Base-by-base conservation (phyloP, 2,329 filamentous ascomycete species). In the Colletotrichum liriopes region DNA sequence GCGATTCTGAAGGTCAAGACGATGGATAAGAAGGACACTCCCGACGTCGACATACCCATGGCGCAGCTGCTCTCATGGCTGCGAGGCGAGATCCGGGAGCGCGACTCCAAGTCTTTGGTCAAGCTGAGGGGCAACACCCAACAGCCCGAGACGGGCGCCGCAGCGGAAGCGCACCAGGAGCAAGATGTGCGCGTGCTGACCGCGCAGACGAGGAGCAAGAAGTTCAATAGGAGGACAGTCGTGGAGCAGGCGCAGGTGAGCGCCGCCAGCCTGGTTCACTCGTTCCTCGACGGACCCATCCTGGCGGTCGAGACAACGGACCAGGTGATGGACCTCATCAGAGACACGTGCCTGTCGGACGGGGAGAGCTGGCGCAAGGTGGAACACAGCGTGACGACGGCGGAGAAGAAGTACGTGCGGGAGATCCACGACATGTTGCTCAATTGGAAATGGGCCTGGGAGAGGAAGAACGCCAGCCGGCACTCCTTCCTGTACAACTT, bases 401-500 rank as follows among this genome's bases (percentile, higher is more conserved):
- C 88, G 9, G 95, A 97, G 81, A 90, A 93, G 77, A 92, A 93
- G 78, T 98, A 98, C 78, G 84, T 97, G 55, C 88, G 91, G 37
- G 94, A 98, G 79, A 88, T 98, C 52, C 93, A 96, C 78, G 93
- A 94, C 73, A 86, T 96, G 81, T 85, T 98, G 65, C 84, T 79
- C 82, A 88, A 77, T 82, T 96, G 85, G 90, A 90, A 79, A 82
- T 85, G 75, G 83, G 88, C 80, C 86, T 91, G 85, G 83, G 87
- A 84, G 84, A 83, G 75, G 72, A 85, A 85, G 74, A 80, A 86
- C 5, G 88, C 86, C 11, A 87, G 88, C 32, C 88, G 89, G 58
- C 93, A 95, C 79, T 93, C 94, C 14, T 97, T 97, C 82, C 89
- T 98, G 64, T 98, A 97, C 83, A 98, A 98, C 78, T 98, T 97